Evolutionary conservation across 805 yeast genomes (phyloP).

Genomic region (Cyberlindnera bimundalis): DNA sequence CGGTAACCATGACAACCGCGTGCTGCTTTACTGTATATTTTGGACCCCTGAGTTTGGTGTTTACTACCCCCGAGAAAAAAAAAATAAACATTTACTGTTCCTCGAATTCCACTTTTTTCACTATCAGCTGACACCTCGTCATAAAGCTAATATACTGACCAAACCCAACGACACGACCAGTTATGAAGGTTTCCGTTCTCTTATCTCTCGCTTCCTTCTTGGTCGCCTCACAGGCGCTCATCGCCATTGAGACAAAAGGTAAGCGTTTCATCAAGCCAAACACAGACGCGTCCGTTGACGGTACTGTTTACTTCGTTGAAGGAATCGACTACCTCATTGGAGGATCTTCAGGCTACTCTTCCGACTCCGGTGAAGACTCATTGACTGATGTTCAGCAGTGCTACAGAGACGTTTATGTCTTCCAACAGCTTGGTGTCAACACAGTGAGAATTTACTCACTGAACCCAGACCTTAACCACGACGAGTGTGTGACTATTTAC

Average conservation of each 20-base stretch:
- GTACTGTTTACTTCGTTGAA: constrained; percentile 68
- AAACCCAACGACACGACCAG: neutral
- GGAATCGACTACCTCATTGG: constrained; percentile 96
- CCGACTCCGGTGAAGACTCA: constrained; percentile 49
- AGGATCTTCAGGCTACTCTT: constrained; percentile 62
- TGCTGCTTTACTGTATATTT: too few relatives aligned
- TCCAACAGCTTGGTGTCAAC: constrained; percentile 80
- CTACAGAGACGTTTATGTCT: constrained; percentile 72
- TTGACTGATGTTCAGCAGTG: constrained; percentile 67
- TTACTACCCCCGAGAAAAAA: too few relatives aligned
- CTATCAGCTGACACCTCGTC: too few relatives aligned
- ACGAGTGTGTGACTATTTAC: constrained; percentile 85
- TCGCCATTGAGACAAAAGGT: constrained; percentile 55
- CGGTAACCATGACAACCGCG: too few relatives aligned
- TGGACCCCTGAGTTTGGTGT: too few relatives aligned
- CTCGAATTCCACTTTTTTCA: too few relatives aligned
- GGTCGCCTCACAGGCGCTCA: constrained; percentile 37
- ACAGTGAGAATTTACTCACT: constrained; percentile 80
- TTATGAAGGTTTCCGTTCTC: constrained; percentile 4
- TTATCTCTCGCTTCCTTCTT: constrained; percentile 2
- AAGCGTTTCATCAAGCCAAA: constrained; percentile 58
- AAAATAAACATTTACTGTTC: too few relatives aligned
- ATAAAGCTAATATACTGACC: too few relatives aligned
- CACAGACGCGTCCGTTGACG: constrained; percentile 39
- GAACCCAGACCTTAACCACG: constrained; percentile 83